phyloP scores from a whole-genome alignment of 2,329 filamentous ascomycete genomes.

The Fusarium dimerum region DNA sequence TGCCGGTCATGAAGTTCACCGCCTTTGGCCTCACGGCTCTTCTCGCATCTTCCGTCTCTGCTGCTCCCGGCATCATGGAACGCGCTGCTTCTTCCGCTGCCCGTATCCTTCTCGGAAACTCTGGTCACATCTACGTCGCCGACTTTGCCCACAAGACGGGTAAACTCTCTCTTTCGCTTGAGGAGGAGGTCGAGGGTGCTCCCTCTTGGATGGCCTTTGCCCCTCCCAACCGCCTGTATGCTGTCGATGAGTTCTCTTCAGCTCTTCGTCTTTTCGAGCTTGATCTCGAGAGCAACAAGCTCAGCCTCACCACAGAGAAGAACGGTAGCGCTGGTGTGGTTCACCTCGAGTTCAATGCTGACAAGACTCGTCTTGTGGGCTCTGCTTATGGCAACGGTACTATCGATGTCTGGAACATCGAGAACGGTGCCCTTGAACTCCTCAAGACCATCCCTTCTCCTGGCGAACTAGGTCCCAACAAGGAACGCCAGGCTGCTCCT shows the following conservation, averaged over 20 bases:
- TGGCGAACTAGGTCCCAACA: constrained; percentile 35
- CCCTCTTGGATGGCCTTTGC: constrained; percentile 51
- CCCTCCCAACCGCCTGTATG: constrained; percentile 43
- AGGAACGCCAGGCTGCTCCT: constrained; percentile 34
- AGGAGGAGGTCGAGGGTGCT: constrained; percentile 35
- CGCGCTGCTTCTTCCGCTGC: constrained; percentile 13
- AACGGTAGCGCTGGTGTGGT: constrained; percentile 47
- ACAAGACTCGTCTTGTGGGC: constrained; percentile 47
- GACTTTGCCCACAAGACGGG: constrained; percentile 40
- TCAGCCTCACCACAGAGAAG: constrained; percentile 31
- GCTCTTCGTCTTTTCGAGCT: constrained; percentile 42
- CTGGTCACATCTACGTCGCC: constrained; percentile 42
- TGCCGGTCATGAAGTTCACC: constrained; percentile 21
- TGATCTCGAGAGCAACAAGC: constrained; percentile 33
- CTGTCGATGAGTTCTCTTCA: constrained; percentile 48
- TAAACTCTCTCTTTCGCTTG: constrained; percentile 39
- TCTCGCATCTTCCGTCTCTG: constrained; percentile 18
- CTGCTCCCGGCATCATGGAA: constrained; percentile 12
- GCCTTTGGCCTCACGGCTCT: constrained; percentile 20
- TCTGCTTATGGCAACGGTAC: constrained; percentile 43
- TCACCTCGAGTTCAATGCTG: constrained; percentile 47
- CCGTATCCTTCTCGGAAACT: constrained; percentile 42
- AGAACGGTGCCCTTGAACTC: constrained; percentile 37
- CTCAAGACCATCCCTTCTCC: constrained; percentile 40
- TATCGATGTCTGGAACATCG: constrained; percentile 49